A percentile compares a stretch with the other conserved stretches of the same genome.
Evolutionary conservation across 1,284 basidiomycete genomes (phyloP).

Genomic region (Ustilago esculenta): DNA sequence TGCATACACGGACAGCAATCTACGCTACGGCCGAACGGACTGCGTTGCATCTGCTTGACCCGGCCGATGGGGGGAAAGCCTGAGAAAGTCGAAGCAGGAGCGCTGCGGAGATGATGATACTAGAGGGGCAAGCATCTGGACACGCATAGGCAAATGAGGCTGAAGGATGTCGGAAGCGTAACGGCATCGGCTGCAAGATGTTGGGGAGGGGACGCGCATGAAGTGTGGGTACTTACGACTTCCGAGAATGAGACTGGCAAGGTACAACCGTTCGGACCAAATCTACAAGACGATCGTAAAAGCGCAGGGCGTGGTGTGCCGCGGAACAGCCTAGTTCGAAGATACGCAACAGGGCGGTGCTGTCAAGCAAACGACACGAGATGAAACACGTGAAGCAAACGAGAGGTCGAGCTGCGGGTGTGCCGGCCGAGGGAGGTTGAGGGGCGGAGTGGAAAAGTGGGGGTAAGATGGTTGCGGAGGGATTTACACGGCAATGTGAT

Average conservation of each 20-base stretch:
- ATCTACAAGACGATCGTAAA: slow-evolving; percentile 16
- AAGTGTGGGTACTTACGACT: slow-evolving; percentile 30
- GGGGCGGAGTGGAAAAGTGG: no score
- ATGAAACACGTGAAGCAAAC: slow-evolving; percentile 6
- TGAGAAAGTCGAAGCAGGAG: neutral
- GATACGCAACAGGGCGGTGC: neutral
- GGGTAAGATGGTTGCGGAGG: no score
- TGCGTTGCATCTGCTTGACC: neutral
- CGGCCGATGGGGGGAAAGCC: slow-evolving; percentile 2
- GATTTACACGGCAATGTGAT: no score
- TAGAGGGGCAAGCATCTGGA: neutral
- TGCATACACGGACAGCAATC: neutral
- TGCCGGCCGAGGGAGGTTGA: no score
- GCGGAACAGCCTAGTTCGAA: neutral
- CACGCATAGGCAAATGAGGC: neutral
- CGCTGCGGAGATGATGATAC: neutral
- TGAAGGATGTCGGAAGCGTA: neutral
- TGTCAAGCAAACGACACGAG: neutral
- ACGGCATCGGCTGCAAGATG: neutral
- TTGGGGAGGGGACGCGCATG: slow-evolving; percentile 1
- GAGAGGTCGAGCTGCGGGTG: no score
- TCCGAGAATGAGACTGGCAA: slow-evolving; percentile 9
- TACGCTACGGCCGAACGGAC: neutral
- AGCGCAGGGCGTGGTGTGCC: slow-evolving; percentile 6
- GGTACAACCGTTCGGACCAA: neutral